These are phyloP conservation scores for Calonectria honghensis DNA, from an alignment of 2,329 filamentous ascomycete genomes.

Conservation along the genomic window DNA sequence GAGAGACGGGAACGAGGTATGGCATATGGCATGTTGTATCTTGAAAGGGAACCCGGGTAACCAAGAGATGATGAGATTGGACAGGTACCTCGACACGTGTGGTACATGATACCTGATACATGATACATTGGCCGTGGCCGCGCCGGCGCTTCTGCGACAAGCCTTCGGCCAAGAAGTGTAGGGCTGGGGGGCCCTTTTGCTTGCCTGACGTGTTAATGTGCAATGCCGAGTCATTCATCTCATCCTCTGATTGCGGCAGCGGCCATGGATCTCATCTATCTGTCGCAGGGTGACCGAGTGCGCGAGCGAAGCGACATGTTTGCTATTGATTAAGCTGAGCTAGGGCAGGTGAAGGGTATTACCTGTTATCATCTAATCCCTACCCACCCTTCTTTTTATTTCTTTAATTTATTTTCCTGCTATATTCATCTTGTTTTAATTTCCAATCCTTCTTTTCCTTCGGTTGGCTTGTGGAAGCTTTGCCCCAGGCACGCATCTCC, in stretches of 20 bases:
- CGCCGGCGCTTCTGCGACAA: not conserved
- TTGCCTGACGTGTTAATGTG: not conserved
- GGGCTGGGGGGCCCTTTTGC: not conserved
- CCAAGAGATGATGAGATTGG: conserved; percentile 18
- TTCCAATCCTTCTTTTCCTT: not conserved
- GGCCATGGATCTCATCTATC: conserved; percentile 11
- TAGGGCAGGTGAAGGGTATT: not conserved
- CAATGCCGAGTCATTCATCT: conserved; percentile 19
- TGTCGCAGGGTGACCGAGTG: not conserved
- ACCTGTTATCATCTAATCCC: not conserved
- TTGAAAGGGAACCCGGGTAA: not conserved
- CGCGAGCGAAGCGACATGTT: conserved; percentile 6
- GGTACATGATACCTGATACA: conserved; percentile 15
- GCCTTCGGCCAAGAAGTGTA: conserved; percentile 15
- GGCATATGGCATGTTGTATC: conserved; percentile 23
- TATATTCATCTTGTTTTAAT: not conserved
- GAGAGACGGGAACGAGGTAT: not conserved
- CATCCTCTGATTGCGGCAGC: not conserved
- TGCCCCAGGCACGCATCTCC: too few species aligned
- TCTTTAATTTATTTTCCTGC: not conserved
- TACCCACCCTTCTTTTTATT: not conserved
- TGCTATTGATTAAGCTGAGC: conserved; percentile 1
- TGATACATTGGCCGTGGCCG: not conserved
- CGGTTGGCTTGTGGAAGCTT: too few species aligned
- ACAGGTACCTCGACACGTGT: conserved; percentile 14